Evolutionary conservation across 2,329 filamentous ascomycete genomes (phyloP).

Genomic region (Alternaria arbusti): DNA sequence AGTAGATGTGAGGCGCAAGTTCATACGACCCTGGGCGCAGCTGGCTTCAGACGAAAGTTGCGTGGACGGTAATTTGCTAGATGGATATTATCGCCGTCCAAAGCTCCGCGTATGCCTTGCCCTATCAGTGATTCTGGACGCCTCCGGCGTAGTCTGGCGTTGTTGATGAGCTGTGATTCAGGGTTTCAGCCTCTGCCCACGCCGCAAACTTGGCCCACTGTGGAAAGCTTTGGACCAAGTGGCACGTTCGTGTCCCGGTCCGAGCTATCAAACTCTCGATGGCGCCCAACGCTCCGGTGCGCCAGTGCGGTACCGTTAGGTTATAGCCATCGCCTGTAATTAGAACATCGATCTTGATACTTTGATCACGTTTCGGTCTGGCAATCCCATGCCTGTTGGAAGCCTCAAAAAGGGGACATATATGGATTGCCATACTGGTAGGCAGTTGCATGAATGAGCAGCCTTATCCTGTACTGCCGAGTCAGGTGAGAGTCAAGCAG

Average conservation of each 20-base stretch:
- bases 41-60: conserved; percentile 7
- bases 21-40: neutral
- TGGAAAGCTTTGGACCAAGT: conserved; percentile 19
- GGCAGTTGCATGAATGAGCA: conserved; percentile 12
- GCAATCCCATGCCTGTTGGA: neutral
- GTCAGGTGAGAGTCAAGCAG: conserved; percentile 5
- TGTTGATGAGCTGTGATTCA: conserved; percentile 22
- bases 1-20: conserved; percentile 10
- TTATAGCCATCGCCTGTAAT: conserved; percentile 30
- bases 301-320: conserved; percentile 23
- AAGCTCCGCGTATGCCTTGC: conserved; percentile 3
- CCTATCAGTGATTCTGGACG: conserved; percentile 22
- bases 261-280: conserved; percentile 21
- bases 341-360: conserved; percentile 3
- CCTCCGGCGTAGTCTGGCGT: conserved; percentile 9
- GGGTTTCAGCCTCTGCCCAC: conserved; percentile 38
- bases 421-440: neutral
- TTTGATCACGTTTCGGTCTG: neutral
- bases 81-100: neutral
- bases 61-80: conserved; percentile 15
- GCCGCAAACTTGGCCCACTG: conserved; percentile 24
- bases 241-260: conserved; percentile 31
- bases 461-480: conserved; percentile 4
- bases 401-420: conserved; percentile 1
- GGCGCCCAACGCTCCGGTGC: conserved; percentile 29